phyloP scores from a whole-genome alignment of 2,329 filamentous ascomycete species.

The Xylaria sp. region DNA sequence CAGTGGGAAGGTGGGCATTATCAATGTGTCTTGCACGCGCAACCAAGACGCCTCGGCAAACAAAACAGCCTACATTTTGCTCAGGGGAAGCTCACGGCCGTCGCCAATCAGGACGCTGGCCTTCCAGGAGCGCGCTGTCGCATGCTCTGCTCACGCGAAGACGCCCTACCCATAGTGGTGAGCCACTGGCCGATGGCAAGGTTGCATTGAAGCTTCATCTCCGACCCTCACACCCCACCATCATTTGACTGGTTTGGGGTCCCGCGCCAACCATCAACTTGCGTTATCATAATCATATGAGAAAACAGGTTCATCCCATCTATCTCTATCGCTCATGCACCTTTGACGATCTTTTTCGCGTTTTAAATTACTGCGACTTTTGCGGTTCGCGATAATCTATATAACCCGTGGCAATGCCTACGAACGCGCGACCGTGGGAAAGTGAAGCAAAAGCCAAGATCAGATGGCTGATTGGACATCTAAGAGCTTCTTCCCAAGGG shows the following conservation, averaged over 20 bases:
- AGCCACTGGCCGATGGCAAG: constrained; percentile 23
- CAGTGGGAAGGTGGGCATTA: constrained; percentile 38
- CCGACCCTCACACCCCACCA: constrained; percentile 38
- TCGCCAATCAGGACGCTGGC: constrained; percentile 32
- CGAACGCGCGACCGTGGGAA: neutral
- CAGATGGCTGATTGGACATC: constrained; percentile 9
- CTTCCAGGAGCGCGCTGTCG: constrained; percentile 26
- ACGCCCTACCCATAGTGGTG: constrained; percentile 22
- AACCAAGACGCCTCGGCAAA: constrained; percentile 33
- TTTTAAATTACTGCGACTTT: neutral
- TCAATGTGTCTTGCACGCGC: constrained; percentile 34
- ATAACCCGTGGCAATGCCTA: neutral
- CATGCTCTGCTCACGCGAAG: constrained; percentile 29
- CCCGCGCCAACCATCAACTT: constrained; percentile 36
- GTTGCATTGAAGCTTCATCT: constrained; percentile 37
- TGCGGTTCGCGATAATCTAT: neutral
- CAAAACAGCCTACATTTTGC: constrained; percentile 27
- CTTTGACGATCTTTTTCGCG: neutral
- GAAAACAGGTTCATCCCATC: constrained; percentile 7
- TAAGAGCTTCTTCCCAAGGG: neutral
- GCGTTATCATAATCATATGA: constrained; percentile 19
- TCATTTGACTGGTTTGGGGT: constrained; percentile 38
- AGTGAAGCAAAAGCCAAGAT: constrained; percentile 5
- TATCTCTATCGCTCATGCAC: neutral
- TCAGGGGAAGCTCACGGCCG: constrained; percentile 34